These are phyloP conservation scores for Lentinula lateritia DNA, from an alignment of 768 basidiomycete genomes.

Conservation along the genomic window DNA sequence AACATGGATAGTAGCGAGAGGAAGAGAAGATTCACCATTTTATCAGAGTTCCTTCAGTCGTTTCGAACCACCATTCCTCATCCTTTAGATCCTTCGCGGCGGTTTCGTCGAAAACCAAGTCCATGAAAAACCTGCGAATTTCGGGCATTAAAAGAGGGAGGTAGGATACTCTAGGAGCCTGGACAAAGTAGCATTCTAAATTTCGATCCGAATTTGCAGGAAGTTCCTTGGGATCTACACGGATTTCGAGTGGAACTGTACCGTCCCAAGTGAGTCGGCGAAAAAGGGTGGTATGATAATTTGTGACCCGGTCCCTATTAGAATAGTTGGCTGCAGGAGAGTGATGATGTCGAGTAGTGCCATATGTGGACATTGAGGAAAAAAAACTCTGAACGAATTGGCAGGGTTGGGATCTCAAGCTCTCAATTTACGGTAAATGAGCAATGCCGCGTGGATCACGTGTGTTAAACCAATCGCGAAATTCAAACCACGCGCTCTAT, in stretches of 20 bases:
- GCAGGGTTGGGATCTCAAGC: neutral
- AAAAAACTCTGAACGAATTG: neutral
- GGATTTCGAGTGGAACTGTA: slow-evolving; percentile 83
- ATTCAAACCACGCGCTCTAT: neutral
- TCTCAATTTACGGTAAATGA: neutral
- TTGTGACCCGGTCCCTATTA: slow-evolving; percentile 33
- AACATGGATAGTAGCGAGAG: neutral
- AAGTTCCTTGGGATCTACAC: slow-evolving; percentile 83
- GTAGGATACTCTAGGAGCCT: slow-evolving; percentile 90
- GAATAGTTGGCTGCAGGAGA: slow-evolving; percentile 21
- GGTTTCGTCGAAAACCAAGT: slow-evolving; percentile 87
- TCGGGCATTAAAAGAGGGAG: slow-evolving; percentile 88
- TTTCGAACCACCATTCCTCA: slow-evolving; percentile 98
- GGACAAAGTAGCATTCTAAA: slow-evolving; percentile 85
- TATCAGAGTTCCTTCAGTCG: slow-evolving; percentile 71
- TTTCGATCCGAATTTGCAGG: slow-evolving; percentile 88
- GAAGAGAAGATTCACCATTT: slow-evolving; percentile 65
- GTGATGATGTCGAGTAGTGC: slow-evolving; percentile 44
- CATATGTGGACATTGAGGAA: slow-evolving; percentile 44
- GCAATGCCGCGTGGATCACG: neutral
- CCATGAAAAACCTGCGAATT: slow-evolving; percentile 81
- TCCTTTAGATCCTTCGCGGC: slow-evolving; percentile 73
- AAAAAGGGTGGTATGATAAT: slow-evolving; percentile 72
- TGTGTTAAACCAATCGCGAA: neutral
- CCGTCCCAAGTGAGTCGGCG: slow-evolving; percentile 89